A percentile compares a stretch with the other conserved stretches of the same genome.
phyloP scores from a whole-genome alignment of 192 early-diverging fungal species.

The Backusella morwellensis region DNA sequence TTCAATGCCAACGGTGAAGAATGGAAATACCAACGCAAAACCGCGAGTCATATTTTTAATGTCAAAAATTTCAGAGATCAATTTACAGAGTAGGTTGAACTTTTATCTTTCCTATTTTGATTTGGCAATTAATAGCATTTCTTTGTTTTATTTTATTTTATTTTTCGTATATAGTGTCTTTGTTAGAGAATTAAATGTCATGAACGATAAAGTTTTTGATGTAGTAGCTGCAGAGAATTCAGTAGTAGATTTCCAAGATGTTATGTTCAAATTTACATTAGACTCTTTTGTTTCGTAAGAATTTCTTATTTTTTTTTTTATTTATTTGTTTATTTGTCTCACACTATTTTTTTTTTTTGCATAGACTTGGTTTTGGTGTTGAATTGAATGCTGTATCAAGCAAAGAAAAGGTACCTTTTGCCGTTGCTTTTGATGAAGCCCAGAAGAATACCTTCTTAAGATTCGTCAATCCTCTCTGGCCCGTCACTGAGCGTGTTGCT shows the following conservation, averaged over 20 bases:
- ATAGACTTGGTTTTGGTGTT: conserved; percentile 47
- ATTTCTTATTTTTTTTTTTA: background rate
- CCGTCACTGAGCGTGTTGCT: background rate
- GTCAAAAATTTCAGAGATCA: conserved; percentile 35
- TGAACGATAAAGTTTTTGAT: conserved; percentile 12
- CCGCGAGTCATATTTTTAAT: conserved; percentile 33
- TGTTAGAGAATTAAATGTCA: conserved; percentile 20
- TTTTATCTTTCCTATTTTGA: background rate
- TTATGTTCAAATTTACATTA: conserved; percentile 47
- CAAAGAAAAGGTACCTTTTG: conserved; percentile 45
- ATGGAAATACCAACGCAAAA: conserved; percentile 60
- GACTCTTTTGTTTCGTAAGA: conserved; percentile 36
- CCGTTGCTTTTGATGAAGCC: conserved; percentile 50
- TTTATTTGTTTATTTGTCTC: background rate
- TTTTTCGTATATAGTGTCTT: conserved; percentile 15
- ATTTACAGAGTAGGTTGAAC: conserved; percentile 26
- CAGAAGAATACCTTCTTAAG: conserved; percentile 39
- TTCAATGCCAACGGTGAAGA: conserved; percentile 64
- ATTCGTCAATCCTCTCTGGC: conserved; percentile 28
- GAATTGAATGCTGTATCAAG: conserved; percentile 39
- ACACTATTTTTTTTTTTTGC: background rate
- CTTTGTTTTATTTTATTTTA: too few species aligned
- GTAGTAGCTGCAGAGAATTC: conserved; percentile 23
- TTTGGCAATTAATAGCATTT: background rate
- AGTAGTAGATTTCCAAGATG: conserved; percentile 42